Base-by-base conservation (phyloP, 2,329 filamentous ascomycete species). In the Cladosporium cucumerinum region DNA sequence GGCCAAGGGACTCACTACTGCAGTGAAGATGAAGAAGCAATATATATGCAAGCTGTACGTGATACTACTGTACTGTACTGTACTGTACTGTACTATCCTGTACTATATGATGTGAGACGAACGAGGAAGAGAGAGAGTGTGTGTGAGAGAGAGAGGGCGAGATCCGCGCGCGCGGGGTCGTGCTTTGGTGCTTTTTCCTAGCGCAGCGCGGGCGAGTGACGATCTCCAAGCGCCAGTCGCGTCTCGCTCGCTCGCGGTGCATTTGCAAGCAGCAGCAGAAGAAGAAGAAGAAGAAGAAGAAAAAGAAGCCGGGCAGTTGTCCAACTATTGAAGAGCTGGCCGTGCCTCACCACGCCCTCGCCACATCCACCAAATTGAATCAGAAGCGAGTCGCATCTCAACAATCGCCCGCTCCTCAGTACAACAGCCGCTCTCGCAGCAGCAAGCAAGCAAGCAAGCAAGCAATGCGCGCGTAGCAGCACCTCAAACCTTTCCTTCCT, bases 401-500 rank as follows among this genome's bases (percentile, higher is more conserved):
- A 34, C 30, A 28, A 52, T 36, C 43, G 32, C 18, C 34, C 23
- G 5, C 36, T 32, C 10, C 55, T 12, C 10, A 21, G 25, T 21
- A 21, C 51, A 32, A 21, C 3, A 23, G 26, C 5, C 18, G 28
- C 49, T 28, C 30, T 32, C 21, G 12, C 21, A 51, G 23, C 23
- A 25, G 26, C 23, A 25, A 16, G 32, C 54, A 10, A 36, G 65
- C 60, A 34, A 25, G 26, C 23, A 25, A 16, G 32, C 54, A 10
- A 36, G 65, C 60, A 34, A 70, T 69, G 69, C 68, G 49, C 64
- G 49, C 25, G 32, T 67, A 66, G 59, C 64, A 65, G 49, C 60
- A 34, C 49, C 5, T 12, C 59, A 62, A 62, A 39, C 71, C 65
- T 72, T 66, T 63, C 68, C 73, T 25, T 77, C 77, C 26, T n/a